Percentiles rank a stretch among this genome's conserved stretches.
phyloP scores from a whole-genome alignment of 345 rosid genomes.

The Leavenworthia alabamica region DNA sequence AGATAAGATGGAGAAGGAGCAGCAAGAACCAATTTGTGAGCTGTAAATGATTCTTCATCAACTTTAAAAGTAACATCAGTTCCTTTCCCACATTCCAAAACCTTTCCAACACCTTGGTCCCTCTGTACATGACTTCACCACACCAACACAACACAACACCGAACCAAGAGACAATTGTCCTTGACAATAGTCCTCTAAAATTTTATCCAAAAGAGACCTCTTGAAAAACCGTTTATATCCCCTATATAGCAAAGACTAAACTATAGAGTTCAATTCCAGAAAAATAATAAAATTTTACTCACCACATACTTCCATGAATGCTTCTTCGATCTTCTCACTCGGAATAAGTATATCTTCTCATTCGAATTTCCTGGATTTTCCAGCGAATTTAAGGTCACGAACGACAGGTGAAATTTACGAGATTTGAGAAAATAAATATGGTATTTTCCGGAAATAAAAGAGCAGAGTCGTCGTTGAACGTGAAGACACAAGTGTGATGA shows the following conservation, averaged over 20 bases:
- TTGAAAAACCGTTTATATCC: slow-evolving; percentile 79
- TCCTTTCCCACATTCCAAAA: slow-evolving; percentile 52
- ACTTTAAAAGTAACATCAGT: slow-evolving; percentile 53
- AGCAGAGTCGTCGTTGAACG: slow-evolving; percentile 17
- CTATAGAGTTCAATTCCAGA: neutral
- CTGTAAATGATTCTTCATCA: slow-evolving; percentile 55
- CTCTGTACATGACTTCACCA: slow-evolving; percentile 64
- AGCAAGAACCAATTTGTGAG: slow-evolving; percentile 70
- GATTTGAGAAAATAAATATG: too few species aligned
- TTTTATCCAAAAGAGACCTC: slow-evolving; percentile 51
- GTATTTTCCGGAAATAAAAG: too few species aligned
- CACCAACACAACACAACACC: slow-evolving; percentile 74
- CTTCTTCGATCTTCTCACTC: neutral
- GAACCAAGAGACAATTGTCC: slow-evolving; percentile 56
- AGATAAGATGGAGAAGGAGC: slow-evolving; percentile 75
- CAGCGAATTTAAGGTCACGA: slow-evolving; percentile 8
- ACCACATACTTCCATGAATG: slow-evolving; percentile 69
- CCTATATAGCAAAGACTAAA: slow-evolving; percentile 35
- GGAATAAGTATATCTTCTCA: neutral
- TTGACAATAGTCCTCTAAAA: slow-evolving; percentile 71
- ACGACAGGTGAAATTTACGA: neutral
- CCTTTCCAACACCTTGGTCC: slow-evolving; percentile 63
- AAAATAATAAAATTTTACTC: slow-evolving; percentile 13
- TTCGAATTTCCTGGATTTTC: slow-evolving; percentile 6
- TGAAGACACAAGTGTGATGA: too few species aligned